Percentiles rank a stretch among this genome's conserved stretches.
phyloP scores from a whole-genome alignment of 179 eudicot species.

The Drosera spatulata region DNA sequence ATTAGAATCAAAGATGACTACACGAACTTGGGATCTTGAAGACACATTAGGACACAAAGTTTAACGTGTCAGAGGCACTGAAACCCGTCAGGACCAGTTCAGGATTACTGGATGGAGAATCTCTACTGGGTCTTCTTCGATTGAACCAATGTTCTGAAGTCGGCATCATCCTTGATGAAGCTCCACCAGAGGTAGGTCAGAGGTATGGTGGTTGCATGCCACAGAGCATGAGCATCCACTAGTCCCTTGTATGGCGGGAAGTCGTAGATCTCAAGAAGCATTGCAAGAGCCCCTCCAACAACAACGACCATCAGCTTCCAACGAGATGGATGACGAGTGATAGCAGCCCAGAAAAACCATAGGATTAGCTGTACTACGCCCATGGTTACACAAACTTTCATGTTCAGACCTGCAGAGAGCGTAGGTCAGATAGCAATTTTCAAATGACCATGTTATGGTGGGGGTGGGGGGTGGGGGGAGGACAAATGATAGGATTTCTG shows the following conservation, averaged over 20 bases:
- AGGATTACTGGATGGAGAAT: not conserved
- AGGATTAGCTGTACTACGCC: slow-evolving; percentile 48
- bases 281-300: slow-evolving; percentile 53
- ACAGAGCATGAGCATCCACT: slow-evolving; percentile 68
- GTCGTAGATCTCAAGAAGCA: slow-evolving; percentile 51
- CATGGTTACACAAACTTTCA: slow-evolving; percentile 56
- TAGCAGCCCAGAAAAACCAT: slow-evolving; percentile 68
- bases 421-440: not conserved
- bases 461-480: no score
- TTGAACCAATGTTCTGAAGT: slow-evolving; percentile 39
- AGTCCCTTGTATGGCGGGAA: slow-evolving; percentile 66
- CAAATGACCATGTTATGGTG: not conserved
- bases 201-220: slow-evolving; percentile 71
- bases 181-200: slow-evolving; percentile 85
- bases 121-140: slow-evolving; percentile 36
- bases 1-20: not conserved
- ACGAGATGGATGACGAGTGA: slow-evolving; percentile 50
- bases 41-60: no score
- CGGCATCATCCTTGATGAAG: slow-evolving; percentile 77
- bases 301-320: slow-evolving; percentile 59
- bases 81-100: not conserved
- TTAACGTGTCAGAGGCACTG: no score
- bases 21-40: no score
- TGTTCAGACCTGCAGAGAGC: slow-evolving; percentile 49
- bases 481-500: no score